These are phyloP conservation scores for Poronia punctata DNA, from an alignment of 495 filamentous ascomycete species.

Conservation along the genomic window DNA sequence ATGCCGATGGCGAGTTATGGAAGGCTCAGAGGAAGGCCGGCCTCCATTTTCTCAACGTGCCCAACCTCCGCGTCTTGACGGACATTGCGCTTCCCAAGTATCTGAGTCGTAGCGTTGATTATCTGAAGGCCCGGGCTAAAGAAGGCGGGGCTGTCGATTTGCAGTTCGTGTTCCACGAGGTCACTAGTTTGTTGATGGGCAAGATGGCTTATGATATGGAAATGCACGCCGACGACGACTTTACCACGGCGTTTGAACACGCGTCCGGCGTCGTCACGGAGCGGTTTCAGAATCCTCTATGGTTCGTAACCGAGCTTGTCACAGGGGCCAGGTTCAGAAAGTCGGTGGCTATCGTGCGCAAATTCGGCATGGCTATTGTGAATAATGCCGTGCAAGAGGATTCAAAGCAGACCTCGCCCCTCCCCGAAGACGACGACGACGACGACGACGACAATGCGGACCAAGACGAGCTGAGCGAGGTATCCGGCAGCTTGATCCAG, in stretches of 20 bases:
- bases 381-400: conserved; percentile 34
- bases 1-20: conserved; percentile 55
- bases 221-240: conserved; percentile 51
- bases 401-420: background rate
- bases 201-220: conserved; percentile 58
- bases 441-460: conserved; percentile 8
- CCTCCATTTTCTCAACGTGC: conserved; percentile 47
- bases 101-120: conserved; percentile 30
- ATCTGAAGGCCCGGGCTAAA: conserved; percentile 21
- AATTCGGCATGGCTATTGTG: conserved; percentile 46
- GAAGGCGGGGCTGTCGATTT: conserved; percentile 36
- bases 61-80: conserved; percentile 50
- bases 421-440: background rate
- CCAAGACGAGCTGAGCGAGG: conserved; percentile 30
- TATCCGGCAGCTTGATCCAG: conserved; percentile 49
- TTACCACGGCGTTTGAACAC: conserved; percentile 50
- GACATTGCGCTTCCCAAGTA: conserved; percentile 48
- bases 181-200: conserved; percentile 55
- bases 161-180: conserved; percentile 49
- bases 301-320: conserved; percentile 47
- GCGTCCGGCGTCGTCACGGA: conserved; percentile 52
- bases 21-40: conserved; percentile 54
- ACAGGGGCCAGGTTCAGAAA: conserved; percentile 38
- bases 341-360: conserved; percentile 39
- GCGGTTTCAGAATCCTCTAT: conserved; percentile 56